Conservation (phyloP, 208 protist species). For the Trypanosoma vivax region DNA sequence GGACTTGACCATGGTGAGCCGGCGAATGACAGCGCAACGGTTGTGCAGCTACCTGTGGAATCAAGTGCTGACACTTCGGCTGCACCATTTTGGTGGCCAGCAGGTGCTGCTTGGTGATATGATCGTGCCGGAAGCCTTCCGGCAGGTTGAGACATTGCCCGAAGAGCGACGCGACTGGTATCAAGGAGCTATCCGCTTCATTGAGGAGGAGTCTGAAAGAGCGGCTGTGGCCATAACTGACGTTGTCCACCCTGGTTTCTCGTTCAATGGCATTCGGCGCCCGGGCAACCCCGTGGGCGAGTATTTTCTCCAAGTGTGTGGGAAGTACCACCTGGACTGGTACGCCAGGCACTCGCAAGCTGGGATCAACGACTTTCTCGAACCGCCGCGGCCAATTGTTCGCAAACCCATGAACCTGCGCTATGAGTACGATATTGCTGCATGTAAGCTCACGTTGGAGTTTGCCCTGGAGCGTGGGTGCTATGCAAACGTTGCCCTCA, state of each 20-base stretch:
- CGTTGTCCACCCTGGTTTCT: constrained; percentile 80
- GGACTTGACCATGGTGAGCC: constrained; percentile 48
- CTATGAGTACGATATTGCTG: constrained; percentile 42
- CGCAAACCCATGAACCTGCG: constrained; percentile 59
- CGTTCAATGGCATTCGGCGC: constrained; percentile 61
- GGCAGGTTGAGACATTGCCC: constrained; percentile 21
- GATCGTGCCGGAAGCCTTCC: constrained; percentile 34
- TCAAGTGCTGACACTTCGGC: constrained; percentile 70
- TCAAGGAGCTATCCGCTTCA: constrained; percentile 27
- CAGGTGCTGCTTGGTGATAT: constrained; percentile 65
- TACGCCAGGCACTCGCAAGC: constrained; percentile 37
- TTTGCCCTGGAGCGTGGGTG: constrained; percentile 80
- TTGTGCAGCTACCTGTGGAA: constrained; percentile 86
- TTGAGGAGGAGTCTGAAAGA: constrained; percentile 31
- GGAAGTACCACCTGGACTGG: constrained; percentile 75
- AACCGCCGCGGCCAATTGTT: constrained; percentile 76
- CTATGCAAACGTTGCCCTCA: constrained; percentile 83
- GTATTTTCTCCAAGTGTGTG: constrained; percentile 71
- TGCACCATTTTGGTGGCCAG: constrained; percentile 45
- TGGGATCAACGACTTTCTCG: constrained; percentile 69
- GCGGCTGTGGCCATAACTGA: constrained; percentile 50
- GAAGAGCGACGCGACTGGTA: constrained; percentile 37
- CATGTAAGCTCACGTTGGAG: constrained; percentile 38
- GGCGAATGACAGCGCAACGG: constrained; percentile 67
- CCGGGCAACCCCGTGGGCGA: constrained; percentile 58